These are phyloP conservation scores for Fragaria nilgerrensis DNA, from an alignment of 306 rosid genomes.

Conservation along the genomic window DNA sequence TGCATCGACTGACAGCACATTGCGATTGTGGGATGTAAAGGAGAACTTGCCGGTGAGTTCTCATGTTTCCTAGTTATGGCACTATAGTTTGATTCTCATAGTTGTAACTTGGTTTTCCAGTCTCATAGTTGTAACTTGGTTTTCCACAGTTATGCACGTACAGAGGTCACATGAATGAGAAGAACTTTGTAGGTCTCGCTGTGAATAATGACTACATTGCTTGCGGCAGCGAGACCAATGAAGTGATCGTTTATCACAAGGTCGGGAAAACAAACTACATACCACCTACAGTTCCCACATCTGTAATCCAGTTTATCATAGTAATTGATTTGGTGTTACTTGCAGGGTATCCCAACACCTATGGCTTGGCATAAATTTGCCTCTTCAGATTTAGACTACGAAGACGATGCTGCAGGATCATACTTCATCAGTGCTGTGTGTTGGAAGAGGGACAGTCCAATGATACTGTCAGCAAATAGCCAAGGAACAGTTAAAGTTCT, in stretches of 20 bases:
- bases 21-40: constrained; percentile 87
- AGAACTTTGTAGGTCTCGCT: constrained; percentile 86
- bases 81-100: background rate
- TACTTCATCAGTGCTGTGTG: constrained; percentile 90
- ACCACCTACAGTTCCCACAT: background rate
- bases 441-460: constrained; percentile 91
- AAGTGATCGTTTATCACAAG: constrained; percentile 93
- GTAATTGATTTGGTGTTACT: background rate
- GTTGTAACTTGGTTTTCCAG: background rate
- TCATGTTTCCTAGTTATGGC: background rate
- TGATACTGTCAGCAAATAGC: constrained; percentile 81
- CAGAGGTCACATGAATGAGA: constrained; percentile 89
- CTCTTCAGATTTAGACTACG: constrained; percentile 56
- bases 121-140: background rate
- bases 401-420: constrained; percentile 51
- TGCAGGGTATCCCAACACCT: constrained; percentile 84
- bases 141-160: constrained; percentile 63
- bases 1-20: constrained; percentile 88
- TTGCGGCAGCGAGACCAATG: constrained; percentile 95
- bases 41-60: constrained; percentile 68
- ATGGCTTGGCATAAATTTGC: constrained; percentile 73
- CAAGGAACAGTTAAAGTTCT: constrained; percentile 85
- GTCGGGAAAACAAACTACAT: constrained; percentile 33
- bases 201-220: constrained; percentile 77
- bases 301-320: background rate